Base-by-base conservation (phyloP, 148 eudicot species). In the Bassia scoparia region DNA sequence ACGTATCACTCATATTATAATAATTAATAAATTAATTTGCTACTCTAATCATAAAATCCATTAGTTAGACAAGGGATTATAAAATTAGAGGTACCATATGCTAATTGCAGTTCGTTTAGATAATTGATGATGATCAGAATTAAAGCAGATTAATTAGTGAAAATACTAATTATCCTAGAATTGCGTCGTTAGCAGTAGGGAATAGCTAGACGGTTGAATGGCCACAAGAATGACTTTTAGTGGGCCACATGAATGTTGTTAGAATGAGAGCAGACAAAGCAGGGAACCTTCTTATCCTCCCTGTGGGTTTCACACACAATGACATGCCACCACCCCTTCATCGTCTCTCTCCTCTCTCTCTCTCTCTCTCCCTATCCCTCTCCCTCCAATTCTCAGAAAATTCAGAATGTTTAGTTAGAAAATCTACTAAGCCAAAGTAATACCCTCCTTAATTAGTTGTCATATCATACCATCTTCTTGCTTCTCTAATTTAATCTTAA, bases 231-330 rank as follows among this genome's bases (percentile, higher is more conserved):
- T 29, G n/a, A 7, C 66, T 72, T 73, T 72, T 44, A 33, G 26
- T 5, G 34, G 79, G 79, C 75, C 72, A 64, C 70, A 17, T 35
- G 67, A 67, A 46, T 41, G 71, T 10, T 79, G 64, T 49, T 74
- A 53, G 71, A 46, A 37, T 63, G 63, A 75, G 76, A 71, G 82
- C 75, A 80, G 79, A 75, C 82, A 75, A 80, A 80, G 82, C 82
- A 75, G 82, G 64, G 78, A 75, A 80, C 76, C 79, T 80, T 75
- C 82, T 80, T 70, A 74, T 79, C 82, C 78, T 74, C 35, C 78
- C 67, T 70, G 34, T 80, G 79, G 71, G 75, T 64, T 75, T 80
- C 82, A 80, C 79, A 80, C 76, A 41, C 81, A 78, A 53, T 77
- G 61, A n/a, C n/a, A n/a, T n/a, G n/a, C n/a, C n/a, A n/a, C 46